Conservation (phyloP, 2,329 filamentous ascomycete species). For the Aspergillus eucalypticola region DNA sequence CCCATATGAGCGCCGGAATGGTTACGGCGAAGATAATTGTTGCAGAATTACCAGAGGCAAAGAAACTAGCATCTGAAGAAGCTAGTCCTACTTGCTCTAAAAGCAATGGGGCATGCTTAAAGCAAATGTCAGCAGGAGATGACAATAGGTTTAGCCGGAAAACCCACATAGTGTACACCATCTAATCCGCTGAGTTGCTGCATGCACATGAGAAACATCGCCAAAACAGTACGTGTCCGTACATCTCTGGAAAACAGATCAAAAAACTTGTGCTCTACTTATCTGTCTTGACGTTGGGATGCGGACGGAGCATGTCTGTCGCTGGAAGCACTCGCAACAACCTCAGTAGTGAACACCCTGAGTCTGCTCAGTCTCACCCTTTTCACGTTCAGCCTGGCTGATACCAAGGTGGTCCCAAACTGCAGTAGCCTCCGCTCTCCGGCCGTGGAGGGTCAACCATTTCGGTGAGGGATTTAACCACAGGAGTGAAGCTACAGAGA, state of each 20-base stretch:
- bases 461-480: constrained; percentile 58
- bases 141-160: neutral
- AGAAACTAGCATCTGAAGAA: constrained; percentile 56
- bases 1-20: constrained; percentile 57
- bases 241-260: constrained; percentile 45
- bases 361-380: constrained; percentile 44
- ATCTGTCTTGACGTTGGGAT: constrained; percentile 8
- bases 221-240: constrained; percentile 52
- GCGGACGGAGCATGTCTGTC: neutral
- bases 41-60: constrained; percentile 63
- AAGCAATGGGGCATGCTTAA: constrained; percentile 60
- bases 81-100: constrained; percentile 62
- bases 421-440: constrained; percentile 47
- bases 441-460: constrained; percentile 56
- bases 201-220: constrained; percentile 60
- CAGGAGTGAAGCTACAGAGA: constrained; percentile 42
- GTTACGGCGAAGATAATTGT: constrained; percentile 61
- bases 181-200: constrained; percentile 65
- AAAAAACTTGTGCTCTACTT: constrained; percentile 26
- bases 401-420: constrained; percentile 49
- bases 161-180: constrained; percentile 59
- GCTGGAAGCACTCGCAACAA: constrained; percentile 6
- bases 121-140: neutral
- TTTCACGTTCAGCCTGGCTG: constrained; percentile 49
- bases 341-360: constrained; percentile 4